Base-by-base conservation (phyloP, 441 rosid species). In the Syzygium syzygioides region DNA sequence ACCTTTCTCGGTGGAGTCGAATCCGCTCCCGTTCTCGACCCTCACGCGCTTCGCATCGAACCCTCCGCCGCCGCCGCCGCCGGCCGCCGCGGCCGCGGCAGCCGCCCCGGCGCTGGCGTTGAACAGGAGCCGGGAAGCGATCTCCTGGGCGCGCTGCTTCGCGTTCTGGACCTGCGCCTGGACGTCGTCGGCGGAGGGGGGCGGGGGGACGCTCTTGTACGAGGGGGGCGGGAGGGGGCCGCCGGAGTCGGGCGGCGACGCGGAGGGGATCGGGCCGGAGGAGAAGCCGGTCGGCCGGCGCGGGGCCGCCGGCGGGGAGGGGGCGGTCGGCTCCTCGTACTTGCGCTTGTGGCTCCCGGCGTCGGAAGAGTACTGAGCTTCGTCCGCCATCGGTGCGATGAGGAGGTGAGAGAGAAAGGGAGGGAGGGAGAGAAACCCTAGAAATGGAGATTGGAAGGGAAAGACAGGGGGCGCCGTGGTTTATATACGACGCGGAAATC, bases 211-310 rank as follows among this genome's bases (percentile, higher is more conserved):
- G 92, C 86, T 94, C 91, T 96, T 95, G 94, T 96, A 96, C 6
- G 98, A 92, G 32, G 93, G 86, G 32, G 93, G 87, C 56, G 95
- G 94, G 5, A 91, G 88, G 5, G 93, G 90, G 48, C 92, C 10
- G 30, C 64, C 87, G 28, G 95, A 86, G 89, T 92, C 95, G 4
- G 97, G 94, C 1, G 97, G 94, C 1, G 98, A 93, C 25, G 91
- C 86, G 86, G 92, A 89, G 13, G 91, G 90, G 91, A 94, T 92
- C 76, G 94, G 95, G 15, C 87, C 45, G 90, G 93, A 95, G 64
- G 99, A 97, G 93, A 97, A 97, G 17, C 99, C 99, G 4, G 98
- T 96, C 19, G 94, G 89, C 79, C 98, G 93, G 45, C 98, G 96
- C 4, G 92, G 50, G 12, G 92, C 32, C 12, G 96, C 57, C 0